phyloP scores from a whole-genome alignment of 2,329 filamentous ascomycete species.

The Rhynchosporium secalis region DNA sequence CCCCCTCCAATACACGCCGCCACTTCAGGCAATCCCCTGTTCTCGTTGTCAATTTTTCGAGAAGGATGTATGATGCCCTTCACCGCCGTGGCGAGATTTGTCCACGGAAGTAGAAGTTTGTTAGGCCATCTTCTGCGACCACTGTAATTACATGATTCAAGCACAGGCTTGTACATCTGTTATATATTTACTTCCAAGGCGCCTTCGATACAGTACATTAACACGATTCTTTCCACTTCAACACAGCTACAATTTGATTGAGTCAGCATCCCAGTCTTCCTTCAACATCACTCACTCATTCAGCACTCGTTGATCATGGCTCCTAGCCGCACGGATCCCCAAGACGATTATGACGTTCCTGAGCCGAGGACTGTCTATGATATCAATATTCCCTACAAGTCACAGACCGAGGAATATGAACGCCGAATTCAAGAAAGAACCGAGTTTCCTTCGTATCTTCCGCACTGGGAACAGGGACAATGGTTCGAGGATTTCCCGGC shows the following conservation, averaged over 20 bases:
- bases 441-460: constrained; percentile 47
- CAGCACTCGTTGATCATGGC: constrained; percentile 18
- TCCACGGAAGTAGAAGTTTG: constrained; percentile 7
- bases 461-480: constrained; percentile 46
- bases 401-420: constrained; percentile 41
- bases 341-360: constrained; percentile 17
- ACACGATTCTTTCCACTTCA: background rate
- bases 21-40: constrained; percentile 11
- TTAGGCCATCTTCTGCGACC: constrained; percentile 6
- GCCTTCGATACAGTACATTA: background rate
- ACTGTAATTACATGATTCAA: constrained; percentile 8
- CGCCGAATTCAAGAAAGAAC: constrained; percentile 41
- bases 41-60: constrained; percentile 3
- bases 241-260: background rate
- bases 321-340: constrained; percentile 20
- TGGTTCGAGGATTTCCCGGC: constrained; percentile 48
- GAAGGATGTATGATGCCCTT: constrained; percentile 14
- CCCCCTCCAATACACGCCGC: constrained; percentile 4
- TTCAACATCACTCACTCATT: background rate
- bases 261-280: background rate
- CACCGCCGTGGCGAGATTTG: constrained; percentile 13
- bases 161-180: constrained; percentile 8
- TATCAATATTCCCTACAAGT: constrained; percentile 46
- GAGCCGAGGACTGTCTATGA: constrained; percentile 40
- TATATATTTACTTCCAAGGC: constrained; percentile 3